Evolutionary conservation across 169 alveolate species (phyloP).

Genomic region (Eimeria brunetti): DNA sequence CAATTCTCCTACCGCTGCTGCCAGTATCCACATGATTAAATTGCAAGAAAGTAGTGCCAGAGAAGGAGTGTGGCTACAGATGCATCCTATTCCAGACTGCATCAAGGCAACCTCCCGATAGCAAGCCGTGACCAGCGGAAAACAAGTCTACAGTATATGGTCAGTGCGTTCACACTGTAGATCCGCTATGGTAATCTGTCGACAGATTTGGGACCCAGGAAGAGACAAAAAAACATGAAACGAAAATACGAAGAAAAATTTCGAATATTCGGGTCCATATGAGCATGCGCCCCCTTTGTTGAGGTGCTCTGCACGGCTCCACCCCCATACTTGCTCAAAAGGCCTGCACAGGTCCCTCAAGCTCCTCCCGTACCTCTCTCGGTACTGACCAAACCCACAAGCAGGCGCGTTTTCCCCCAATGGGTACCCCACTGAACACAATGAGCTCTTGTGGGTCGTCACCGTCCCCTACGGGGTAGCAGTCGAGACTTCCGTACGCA

Average conservation of each 20-base stretch:
- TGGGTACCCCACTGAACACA: constrained; percentile 30
- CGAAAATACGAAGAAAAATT: not conserved
- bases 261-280: not conserved
- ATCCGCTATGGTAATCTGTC: not conserved
- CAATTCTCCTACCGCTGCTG: not conserved
- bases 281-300: not conserved
- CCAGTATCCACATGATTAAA: not conserved
- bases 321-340: not conserved
- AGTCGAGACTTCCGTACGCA: not conserved
- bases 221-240: not conserved
- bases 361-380: constrained; percentile 19
- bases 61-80: not conserved
- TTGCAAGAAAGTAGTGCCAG: not conserved
- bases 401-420: not conserved
- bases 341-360: constrained; percentile 31
- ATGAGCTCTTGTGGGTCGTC: constrained; percentile 57
- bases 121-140: not conserved
- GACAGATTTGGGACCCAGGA: no score
- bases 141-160: not conserved
- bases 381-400: constrained; percentile 63
- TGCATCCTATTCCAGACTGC: not conserved
- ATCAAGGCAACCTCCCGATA: not conserved
- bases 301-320: not conserved
- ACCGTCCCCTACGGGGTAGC: constrained; percentile 21
- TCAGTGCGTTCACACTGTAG: not conserved